A percentile compares a stretch with the other conserved stretches of the same genome.
Evolutionary conservation across 148 eudicot species (phyloP).

Genomic region (Rhododendron mucronatum): DNA sequence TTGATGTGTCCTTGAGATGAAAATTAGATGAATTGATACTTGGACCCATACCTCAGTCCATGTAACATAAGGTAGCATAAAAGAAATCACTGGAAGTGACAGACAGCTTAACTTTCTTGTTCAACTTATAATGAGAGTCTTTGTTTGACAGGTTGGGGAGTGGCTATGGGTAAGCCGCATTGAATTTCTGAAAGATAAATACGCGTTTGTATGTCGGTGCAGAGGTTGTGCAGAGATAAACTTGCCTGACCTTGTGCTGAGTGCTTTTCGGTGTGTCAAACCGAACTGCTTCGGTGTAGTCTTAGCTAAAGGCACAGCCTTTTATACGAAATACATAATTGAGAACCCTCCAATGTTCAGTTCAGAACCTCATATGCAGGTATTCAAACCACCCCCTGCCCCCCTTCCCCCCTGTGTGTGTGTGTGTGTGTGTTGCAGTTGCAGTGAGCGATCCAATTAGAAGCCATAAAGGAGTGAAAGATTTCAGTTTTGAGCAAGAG

Average conservation of each 20-base stretch:
- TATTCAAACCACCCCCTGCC: not conserved
- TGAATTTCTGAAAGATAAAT: conserved; percentile 49
- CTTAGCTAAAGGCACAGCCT: conserved; percentile 38
- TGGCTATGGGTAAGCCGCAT: conserved; percentile 51
- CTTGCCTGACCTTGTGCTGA: conserved; percentile 67
- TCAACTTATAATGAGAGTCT: not conserved
- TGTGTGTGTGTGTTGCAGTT: too few species aligned
- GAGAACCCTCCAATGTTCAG: conserved; percentile 19
- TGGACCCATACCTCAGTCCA: not conserved
- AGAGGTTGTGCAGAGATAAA: conserved; percentile 57
- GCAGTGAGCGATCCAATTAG: not conserved
- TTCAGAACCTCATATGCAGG: conserved; percentile 28
- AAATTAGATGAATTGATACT: not conserved
- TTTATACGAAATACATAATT: conserved; percentile 46
- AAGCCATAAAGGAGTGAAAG: too few species aligned
- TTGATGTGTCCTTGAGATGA: not conserved
- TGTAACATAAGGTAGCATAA: not conserved
- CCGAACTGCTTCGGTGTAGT: conserved; percentile 70
- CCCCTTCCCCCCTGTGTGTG: too few species aligned
- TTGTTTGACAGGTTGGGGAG: conserved; percentile 69
- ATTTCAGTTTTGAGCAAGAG: not conserved
- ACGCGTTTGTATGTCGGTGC: conserved; percentile 75
- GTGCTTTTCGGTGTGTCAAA: conserved; percentile 59
- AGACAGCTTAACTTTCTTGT: not conserved
- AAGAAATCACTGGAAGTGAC: not conserved